Evolutionary conservation across 441 rosid genomes (phyloP).

Genomic region (Mallotus japonicus): DNA sequence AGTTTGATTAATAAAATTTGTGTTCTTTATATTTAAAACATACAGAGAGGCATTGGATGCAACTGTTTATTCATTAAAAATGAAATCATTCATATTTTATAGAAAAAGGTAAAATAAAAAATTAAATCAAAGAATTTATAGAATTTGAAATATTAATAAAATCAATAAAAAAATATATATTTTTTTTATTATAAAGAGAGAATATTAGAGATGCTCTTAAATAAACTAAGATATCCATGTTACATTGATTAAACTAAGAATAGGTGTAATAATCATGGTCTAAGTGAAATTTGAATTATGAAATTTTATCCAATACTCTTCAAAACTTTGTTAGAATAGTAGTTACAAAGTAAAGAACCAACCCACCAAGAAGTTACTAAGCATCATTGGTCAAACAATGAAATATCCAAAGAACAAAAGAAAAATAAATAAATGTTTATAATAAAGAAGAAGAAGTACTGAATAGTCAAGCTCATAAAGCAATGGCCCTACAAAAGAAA

Average conservation of each 20-base stretch:
- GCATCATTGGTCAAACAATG: conserved; percentile 14
- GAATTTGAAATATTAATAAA: no score
- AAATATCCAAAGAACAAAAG: neutral
- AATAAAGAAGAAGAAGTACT: neutral
- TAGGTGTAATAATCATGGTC: neutral
- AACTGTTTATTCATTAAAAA: no score
- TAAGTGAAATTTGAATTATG: neutral
- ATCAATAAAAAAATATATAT: no score
- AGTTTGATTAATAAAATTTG: no score
- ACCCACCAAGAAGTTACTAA: neutral
- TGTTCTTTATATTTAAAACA: no score
- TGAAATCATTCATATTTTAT: no score
- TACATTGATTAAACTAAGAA: neutral
- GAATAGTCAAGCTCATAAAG: conserved; percentile 1
- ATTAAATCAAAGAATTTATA: no score
- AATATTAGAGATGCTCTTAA: no score
- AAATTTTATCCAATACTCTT: neutral
- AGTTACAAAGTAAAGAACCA: neutral
- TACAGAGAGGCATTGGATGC: no score
- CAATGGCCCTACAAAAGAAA: conserved; percentile 4
- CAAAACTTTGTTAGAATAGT: neutral
- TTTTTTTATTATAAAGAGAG: no score
- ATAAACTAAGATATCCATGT: neutral
- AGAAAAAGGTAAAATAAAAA: no score
- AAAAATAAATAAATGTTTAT: no score